Percentiles rank a stretch among this genome's conserved stretches.
Conservation (phyloP, 306 rosid genomes). For the Fragaria iinumae region DNA sequence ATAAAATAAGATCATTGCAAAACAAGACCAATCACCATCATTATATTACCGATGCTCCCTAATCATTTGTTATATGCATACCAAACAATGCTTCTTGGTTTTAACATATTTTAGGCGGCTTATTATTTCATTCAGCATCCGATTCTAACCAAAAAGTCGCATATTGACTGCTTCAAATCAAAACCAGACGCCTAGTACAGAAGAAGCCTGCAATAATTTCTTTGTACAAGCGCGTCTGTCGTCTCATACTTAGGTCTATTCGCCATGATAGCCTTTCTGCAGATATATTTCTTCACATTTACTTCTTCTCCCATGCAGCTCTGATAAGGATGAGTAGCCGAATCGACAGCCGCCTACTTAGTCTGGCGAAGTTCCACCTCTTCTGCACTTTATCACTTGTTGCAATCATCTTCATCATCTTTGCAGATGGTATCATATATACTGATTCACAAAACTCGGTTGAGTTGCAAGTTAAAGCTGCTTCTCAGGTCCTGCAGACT, state of each 20-base stretch:
- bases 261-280: slow-evolving; percentile 9
- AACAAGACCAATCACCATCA: slow-evolving; percentile 2
- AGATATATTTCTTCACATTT: slow-evolving; percentile 1
- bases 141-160: slow-evolving; percentile 16
- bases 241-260: background rate
- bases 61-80: background rate
- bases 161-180: slow-evolving; percentile 44
- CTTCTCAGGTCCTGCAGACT: slow-evolving; percentile 17
- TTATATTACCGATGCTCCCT: background rate
- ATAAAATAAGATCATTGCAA: slow-evolving; percentile 8
- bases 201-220: background rate
- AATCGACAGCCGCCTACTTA: slow-evolving; percentile 24
- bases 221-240: background rate
- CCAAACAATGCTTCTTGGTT: slow-evolving; percentile 7
- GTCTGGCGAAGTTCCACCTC: slow-evolving; percentile 33
- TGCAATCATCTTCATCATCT: slow-evolving; percentile 40
- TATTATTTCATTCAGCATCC: slow-evolving; percentile 13
- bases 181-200: slow-evolving; percentile 9
- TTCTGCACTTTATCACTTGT: slow-evolving; percentile 33
- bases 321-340: slow-evolving; percentile 16
- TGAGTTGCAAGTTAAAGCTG: background rate
- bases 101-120: slow-evolving; percentile 15
- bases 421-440: slow-evolving; percentile 23
- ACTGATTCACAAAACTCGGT: slow-evolving; percentile 13
- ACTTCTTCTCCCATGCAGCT: slow-evolving; percentile 5